A percentile compares a stretch with the other conserved stretches of the same genome.
phyloP scores from a whole-genome alignment of 345 rosid species.

The Raphanus sativus region DNA sequence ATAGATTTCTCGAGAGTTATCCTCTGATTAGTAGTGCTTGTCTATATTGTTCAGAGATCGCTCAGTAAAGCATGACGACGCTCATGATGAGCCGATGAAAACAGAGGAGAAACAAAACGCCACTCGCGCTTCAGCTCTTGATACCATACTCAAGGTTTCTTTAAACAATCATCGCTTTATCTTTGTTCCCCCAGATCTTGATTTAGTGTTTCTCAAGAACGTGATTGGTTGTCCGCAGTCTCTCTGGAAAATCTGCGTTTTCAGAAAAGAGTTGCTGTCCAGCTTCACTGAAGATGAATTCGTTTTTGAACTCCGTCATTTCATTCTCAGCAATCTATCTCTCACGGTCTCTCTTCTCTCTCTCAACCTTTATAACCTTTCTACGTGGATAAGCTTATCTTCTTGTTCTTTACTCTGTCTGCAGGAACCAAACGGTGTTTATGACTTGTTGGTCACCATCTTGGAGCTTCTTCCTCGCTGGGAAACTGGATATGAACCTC shows the following conservation, averaged over 20 bases:
- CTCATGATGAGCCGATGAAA: neutral
- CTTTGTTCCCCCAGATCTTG: neutral
- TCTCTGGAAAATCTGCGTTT: neutral
- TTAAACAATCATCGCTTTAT: neutral
- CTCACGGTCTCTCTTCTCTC: slow-evolving; percentile 14
- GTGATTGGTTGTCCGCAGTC: neutral
- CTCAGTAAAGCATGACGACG: neutral
- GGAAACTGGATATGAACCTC: neutral
- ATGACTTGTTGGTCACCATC: neutral
- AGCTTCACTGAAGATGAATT: neutral
- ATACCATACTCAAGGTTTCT: neutral
- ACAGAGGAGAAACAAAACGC: neutral
- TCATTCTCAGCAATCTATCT: neutral
- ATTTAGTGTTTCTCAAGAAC: neutral
- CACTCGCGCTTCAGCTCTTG: neutral
- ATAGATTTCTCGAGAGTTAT: neutral
- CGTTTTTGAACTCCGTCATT: neutral
- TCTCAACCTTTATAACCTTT: neutral
- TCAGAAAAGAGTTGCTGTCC: neutral
- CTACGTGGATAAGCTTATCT: neutral
- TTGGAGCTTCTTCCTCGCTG: slow-evolving; percentile 2
- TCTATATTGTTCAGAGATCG: neutral
- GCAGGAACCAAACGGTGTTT: slow-evolving; percentile 1
- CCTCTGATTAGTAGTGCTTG: neutral
- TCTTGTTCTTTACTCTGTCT: neutral